Evolutionary conservation across 805 yeast genomes (phyloP).

Genomic region (Wickerhamiella occidentalis): DNA sequence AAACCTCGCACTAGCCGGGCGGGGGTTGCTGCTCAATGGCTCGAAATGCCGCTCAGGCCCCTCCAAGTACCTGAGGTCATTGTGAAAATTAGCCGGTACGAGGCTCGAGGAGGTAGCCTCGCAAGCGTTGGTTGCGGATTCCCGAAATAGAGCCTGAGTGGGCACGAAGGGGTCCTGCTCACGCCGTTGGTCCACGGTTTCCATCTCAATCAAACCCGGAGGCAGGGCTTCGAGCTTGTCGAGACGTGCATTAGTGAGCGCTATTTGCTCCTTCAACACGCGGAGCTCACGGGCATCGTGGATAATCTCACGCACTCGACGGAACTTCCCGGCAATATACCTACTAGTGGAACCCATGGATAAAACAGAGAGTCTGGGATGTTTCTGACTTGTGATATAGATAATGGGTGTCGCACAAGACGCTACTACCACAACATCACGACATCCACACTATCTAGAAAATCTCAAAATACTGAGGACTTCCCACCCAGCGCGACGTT

Average conservation of each 20-base stretch:
- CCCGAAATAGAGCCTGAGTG: not conserved
- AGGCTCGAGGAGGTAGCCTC: not conserved
- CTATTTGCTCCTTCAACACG: not conserved
- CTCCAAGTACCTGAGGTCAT: not conserved
- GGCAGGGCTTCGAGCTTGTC: not conserved
- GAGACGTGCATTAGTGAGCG: not conserved
- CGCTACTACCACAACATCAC: no score
- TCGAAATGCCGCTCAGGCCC: not conserved
- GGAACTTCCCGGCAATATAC: not conserved
- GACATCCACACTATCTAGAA: slow-evolving; percentile 5
- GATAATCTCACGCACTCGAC: not conserved
- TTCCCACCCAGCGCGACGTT: slow-evolving; percentile 93
- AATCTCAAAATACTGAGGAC: slow-evolving; percentile 67
- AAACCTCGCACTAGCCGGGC: not conserved
- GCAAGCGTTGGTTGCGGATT: not conserved
- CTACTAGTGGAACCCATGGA: not conserved
- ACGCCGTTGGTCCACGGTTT: not conserved
- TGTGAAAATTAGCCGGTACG: not conserved
- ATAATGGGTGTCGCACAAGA: no score
- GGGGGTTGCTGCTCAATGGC: not conserved
- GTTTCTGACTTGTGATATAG: no score
- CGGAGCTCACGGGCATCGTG: not conserved
- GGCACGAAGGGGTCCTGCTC: not conserved
- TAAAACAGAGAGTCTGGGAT: not conserved
- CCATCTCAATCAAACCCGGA: not conserved